Evolutionary conservation across 345 rosid species (phyloP), one percentile per base, ranked within the genome.

Genomic region (Hypericum androsaemum): DNA sequence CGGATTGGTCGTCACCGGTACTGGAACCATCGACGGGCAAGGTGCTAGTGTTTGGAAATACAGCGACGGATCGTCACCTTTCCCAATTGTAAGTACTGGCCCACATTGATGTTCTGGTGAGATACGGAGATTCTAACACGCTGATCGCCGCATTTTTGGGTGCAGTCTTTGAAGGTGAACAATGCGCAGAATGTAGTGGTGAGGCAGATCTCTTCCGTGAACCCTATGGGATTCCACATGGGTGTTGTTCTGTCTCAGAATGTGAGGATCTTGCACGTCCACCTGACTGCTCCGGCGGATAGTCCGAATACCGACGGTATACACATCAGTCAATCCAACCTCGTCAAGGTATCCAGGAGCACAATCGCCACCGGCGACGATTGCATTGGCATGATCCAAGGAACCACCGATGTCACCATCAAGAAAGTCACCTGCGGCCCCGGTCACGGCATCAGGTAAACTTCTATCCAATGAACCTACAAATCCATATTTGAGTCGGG

Each of bases 251-350:
- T 46, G 8, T 61, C 74, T 57, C 28, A 67, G 12, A 71, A 78
- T 56, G 15, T 83, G 1, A 64, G 60, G 38, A 44, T 67, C 6
- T 51, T 39, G 37, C 51, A 57, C 51, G 15, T 80, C 22, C 48
- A 49, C 17, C 8, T 83, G 8, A 10, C 0, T 0, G 84, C 90
- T 8, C 90, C 90, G 0, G 70, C 0, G 0, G 53, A 56, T 0
- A 83, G 90, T 65, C 84, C 90, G 12, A 83, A 83, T 49, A 83
- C 87, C 0, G 87, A 83, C 7, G 88, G 96, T 3, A 66, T 88
- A 57, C 96, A 84, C 44, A 61, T 84, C 28, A 82, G 96, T 61
- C 69, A 68, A 42, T 82, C 89, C 60, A 64, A 63, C 37, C 50
- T 52, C 5, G 73, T 88, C 38, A 75, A 62, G 36, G 67, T 84